A percentile compares a stretch with the other conserved stretches of the same genome.
Conservation (phyloP, 2,329 filamentous ascomycete genomes). For the Sclerotinia sclerotiorum region DNA sequence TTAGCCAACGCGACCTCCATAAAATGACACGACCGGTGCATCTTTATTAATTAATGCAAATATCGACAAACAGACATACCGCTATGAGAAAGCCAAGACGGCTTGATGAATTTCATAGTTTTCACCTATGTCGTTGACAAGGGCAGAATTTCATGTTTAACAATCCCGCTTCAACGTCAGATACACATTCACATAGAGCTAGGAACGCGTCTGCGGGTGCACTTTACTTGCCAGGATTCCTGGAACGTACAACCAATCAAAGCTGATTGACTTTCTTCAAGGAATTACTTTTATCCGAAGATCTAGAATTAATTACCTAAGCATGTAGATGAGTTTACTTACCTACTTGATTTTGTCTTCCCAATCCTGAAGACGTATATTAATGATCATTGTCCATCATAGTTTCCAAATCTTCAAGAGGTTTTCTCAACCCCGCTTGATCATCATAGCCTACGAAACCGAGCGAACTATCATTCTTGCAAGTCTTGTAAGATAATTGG, state of each 20-base stretch:
- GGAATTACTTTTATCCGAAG: slow-evolving; percentile 8
- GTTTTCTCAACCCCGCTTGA: slow-evolving; percentile 48
- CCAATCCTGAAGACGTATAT: slow-evolving; percentile 56
- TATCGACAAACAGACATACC: slow-evolving; percentile 52
- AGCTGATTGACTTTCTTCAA: neutral
- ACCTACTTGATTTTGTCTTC: slow-evolving; percentile 32
- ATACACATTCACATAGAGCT: slow-evolving; percentile 23
- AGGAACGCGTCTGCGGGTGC: slow-evolving; percentile 22
- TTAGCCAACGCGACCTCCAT: slow-evolving; percentile 31
- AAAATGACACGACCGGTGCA: neutral
- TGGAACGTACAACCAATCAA: neutral
- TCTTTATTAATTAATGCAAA: neutral
- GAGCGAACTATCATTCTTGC: slow-evolving; percentile 50
- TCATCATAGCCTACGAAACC: too few relatives aligned
- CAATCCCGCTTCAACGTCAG: slow-evolving; percentile 20
- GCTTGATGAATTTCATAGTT: slow-evolving; percentile 84
- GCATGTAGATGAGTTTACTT: neutral
- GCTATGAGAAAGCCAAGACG: slow-evolving; percentile 92
- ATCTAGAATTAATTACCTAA: neutral
- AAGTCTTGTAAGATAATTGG: slow-evolving; percentile 42
- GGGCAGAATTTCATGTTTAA: slow-evolving; percentile 37
- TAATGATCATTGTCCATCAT: slow-evolving; percentile 61
- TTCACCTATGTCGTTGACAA: slow-evolving; percentile 31
- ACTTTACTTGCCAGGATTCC: neutral
- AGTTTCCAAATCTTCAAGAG: slow-evolving; percentile 54